A percentile compares a stretch with the other conserved stretches of the same genome.
phyloP scores from a whole-genome alignment of 2,329 filamentous ascomycete genomes.

The Neofusicoccum cordaticola region DNA sequence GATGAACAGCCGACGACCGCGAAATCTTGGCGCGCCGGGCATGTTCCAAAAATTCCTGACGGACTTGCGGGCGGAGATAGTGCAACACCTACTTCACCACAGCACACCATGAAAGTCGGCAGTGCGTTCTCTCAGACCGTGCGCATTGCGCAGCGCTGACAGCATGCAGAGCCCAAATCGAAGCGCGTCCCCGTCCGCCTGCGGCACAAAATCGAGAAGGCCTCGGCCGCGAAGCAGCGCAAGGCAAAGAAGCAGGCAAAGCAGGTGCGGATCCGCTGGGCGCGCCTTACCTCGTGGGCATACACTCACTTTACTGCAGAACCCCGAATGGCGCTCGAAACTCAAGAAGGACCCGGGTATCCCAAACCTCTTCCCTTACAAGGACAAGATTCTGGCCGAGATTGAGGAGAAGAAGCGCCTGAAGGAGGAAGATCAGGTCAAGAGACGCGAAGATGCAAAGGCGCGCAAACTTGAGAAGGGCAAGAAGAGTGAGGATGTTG shows the following conservation, averaged over 20 bases:
- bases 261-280: slow-evolving; percentile 54
- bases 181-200: slow-evolving; percentile 88
- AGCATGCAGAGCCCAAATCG: slow-evolving; percentile 77
- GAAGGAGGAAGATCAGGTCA: slow-evolving; percentile 72
- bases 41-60: slow-evolving; percentile 19
- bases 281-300: not conserved
- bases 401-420: slow-evolving; percentile 82
- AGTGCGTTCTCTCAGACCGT: slow-evolving; percentile 29
- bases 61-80: not conserved
- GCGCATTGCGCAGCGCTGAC: not conserved
- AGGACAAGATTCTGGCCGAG: slow-evolving; percentile 89
- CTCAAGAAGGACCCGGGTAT: slow-evolving; percentile 98
- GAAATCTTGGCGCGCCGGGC: slow-evolving; percentile 24
- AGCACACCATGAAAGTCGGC: slow-evolving; percentile 40
- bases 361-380: slow-evolving; percentile 95
- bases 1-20: not conserved
- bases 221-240: slow-evolving; percentile 82
- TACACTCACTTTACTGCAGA: slow-evolving; percentile 48
- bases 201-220: slow-evolving; percentile 94
- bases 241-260: slow-evolving; percentile 87
- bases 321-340: slow-evolving; percentile 92
- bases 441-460: slow-evolving; percentile 66
- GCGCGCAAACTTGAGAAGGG: slow-evolving; percentile 39
- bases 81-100: slow-evolving; percentile 20
- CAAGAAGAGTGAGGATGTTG: slow-evolving; percentile 37